Conservation (phyloP, 2,329 filamentous ascomycete species). For the Microsporum audouinii region DNA sequence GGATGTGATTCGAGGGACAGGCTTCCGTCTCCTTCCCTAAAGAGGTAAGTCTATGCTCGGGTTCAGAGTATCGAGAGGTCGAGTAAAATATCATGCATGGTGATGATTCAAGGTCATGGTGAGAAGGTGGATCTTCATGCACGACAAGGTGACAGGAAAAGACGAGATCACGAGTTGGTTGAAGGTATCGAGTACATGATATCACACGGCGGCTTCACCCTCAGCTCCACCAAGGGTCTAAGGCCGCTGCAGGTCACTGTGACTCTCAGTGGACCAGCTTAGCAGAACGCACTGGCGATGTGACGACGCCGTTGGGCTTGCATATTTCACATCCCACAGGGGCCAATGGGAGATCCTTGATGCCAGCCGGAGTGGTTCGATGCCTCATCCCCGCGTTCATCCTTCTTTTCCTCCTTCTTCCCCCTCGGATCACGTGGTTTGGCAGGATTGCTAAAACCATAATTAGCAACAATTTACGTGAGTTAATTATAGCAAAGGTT, state of each 20-base stretch:
- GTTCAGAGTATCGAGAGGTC: too few species aligned
- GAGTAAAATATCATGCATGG: neutral
- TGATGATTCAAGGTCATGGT: neutral
- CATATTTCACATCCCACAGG: neutral
- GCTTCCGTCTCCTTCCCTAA: neutral
- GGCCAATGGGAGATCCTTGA: neutral
- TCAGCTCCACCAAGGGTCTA: neutral
- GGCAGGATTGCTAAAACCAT: neutral
- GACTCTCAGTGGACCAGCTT: neutral
- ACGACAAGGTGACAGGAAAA: neutral
- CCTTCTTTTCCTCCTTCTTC: too few species aligned
- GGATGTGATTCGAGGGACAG: neutral
- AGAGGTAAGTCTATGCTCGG: neutral
- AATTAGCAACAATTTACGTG: neutral
- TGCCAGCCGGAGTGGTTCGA: neutral
- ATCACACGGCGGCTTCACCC: neutral
- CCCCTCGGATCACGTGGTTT: too few species aligned
- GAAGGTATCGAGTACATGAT: neutral
- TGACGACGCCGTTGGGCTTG: neutral
- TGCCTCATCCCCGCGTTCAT: too few species aligned
- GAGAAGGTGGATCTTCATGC: neutral
- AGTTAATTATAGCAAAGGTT: neutral
- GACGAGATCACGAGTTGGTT: neutral
- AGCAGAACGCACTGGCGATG: neutral
- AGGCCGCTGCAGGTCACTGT: neutral